A percentile compares a stretch with the other conserved stretches of the same genome.
phyloP scores from a whole-genome alignment of 139 green algal species.

The Tetraselmis striata region DNA sequence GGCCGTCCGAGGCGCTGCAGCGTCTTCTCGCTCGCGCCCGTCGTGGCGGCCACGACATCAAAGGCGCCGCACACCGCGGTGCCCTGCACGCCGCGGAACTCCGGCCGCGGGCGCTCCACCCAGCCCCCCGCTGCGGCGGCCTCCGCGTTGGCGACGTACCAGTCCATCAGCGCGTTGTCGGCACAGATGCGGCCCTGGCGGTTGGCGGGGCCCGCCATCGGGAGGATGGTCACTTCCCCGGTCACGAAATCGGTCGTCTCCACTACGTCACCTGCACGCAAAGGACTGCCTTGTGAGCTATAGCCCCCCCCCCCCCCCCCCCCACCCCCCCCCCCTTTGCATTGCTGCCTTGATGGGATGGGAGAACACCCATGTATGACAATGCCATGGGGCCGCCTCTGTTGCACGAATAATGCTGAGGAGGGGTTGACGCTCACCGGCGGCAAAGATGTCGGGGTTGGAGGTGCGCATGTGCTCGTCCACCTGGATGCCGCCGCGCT shows the following conservation, averaged over 20 bases:
- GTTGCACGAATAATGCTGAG: too few species aligned
- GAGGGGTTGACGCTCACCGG: too few species aligned
- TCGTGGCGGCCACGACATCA: slow-evolving; percentile 32
- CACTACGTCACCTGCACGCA: slow-evolving; percentile 28
- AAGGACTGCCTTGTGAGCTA: too few species aligned
- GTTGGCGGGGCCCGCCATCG: slow-evolving; percentile 46
- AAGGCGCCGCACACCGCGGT: slow-evolving; percentile 40
- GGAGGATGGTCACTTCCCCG: slow-evolving; percentile 28
- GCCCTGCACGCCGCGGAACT: slow-evolving; percentile 41
- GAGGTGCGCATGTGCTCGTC: slow-evolving; percentile 43
- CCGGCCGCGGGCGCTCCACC: neutral
- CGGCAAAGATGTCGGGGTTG: slow-evolving; percentile 31
- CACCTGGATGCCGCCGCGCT: slow-evolving; percentile 35
- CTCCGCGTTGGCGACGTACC: neutral
- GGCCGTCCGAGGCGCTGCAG: slow-evolving; percentile 17
- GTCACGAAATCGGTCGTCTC: slow-evolving; percentile 45
- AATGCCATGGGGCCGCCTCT: too few species aligned
- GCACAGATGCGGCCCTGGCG: slow-evolving; percentile 41
- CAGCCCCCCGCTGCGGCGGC: neutral
- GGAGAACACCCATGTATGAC: too few species aligned
- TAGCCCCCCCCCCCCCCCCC: too few species aligned
- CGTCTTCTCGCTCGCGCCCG: slow-evolving; percentile 40
- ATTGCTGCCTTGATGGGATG: too few species aligned
- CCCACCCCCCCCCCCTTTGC: too few species aligned
- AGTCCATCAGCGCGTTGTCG: slow-evolving; percentile 14